Conservation (phyloP, 1,139 yeast genomes). For the Yamadazyma blattariae region DNA sequence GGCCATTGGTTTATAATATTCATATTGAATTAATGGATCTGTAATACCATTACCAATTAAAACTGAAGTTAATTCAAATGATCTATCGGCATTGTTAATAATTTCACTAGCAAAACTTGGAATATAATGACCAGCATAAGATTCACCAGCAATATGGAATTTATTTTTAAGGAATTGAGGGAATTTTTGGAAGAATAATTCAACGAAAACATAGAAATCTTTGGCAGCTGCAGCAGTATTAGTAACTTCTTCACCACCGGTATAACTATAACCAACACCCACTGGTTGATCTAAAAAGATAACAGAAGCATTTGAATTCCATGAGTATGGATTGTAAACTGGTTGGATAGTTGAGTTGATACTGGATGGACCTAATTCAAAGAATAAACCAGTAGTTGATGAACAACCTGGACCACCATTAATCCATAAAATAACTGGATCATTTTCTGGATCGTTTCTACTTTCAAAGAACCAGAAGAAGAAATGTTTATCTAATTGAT, state of each 20-base stretch:
- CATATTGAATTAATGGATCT: conserved; percentile 68
- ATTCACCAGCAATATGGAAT: conserved; percentile 86
- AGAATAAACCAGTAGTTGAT: conserved; percentile 84
- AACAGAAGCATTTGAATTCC: conserved; percentile 89
- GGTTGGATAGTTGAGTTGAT: conserved; percentile 68
- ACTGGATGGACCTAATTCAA: conserved; percentile 85
- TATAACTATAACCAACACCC: conserved; percentile 80
- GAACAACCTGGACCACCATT: conserved; percentile 95
- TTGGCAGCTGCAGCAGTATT: conserved; percentile 71
- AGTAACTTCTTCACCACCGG: conserved; percentile 51
- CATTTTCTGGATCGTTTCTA: conserved; percentile 82
- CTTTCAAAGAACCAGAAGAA: conserved; percentile 91
- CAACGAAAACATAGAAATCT: conserved; percentile 77
- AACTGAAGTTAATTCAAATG: conserved; percentile 67
- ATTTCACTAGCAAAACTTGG: conserved; percentile 79
- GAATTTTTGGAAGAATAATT: conserved; percentile 73
- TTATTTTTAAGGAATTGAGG: conserved; percentile 55
- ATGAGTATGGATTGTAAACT: conserved; percentile 71
- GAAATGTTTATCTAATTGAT: conserved; percentile 62
- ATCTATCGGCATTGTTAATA: conserved; percentile 58
- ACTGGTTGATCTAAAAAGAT: conserved; percentile 95
- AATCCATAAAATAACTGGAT: conserved; percentile 84
- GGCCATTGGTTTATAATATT: conserved; percentile 76
- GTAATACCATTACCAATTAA: conserved; percentile 85
- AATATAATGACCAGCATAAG: conserved; percentile 85